Evolutionary conservation across 306 rosid genomes (phyloP).

Genomic region (Corylus heterophylla): DNA sequence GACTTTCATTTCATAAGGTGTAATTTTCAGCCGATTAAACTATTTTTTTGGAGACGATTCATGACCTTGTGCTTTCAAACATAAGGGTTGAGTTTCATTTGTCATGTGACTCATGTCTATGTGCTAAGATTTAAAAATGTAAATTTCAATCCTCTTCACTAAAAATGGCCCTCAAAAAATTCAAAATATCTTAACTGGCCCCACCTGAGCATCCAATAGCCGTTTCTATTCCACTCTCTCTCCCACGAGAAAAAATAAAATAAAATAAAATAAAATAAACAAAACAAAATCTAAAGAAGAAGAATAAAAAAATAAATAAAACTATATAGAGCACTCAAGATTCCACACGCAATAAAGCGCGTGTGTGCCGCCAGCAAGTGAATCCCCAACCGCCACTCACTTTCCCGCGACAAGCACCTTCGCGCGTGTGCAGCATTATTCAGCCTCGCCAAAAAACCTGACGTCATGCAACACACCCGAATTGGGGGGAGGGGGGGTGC

Average conservation of each 20-base stretch:
- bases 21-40: no score
- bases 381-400: background rate
- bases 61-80: no score
- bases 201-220: conserved; percentile 18
- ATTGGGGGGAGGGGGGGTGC: background rate
- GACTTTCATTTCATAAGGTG: no score
- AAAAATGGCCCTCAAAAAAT: conserved; percentile 8
- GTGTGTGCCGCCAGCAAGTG: background rate
- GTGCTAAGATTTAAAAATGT: background rate
- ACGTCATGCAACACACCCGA: conserved; percentile 26
- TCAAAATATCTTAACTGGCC: conserved; percentile 14
- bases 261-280: background rate
- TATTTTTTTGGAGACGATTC: no score
- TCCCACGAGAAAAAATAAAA: background rate
- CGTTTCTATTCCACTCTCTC: conserved; percentile 33
- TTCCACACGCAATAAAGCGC: conserved; percentile 7
- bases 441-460: conserved; percentile 15
- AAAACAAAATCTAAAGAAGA: background rate
- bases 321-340: background rate
- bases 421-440: background rate
- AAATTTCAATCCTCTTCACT: background rate
- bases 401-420: background rate
- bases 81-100: no score
- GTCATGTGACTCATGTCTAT: no score
- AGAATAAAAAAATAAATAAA: background rate